phyloP scores from a whole-genome alignment of 805 yeast genomes.

The Cyberlindnera maritima region DNA sequence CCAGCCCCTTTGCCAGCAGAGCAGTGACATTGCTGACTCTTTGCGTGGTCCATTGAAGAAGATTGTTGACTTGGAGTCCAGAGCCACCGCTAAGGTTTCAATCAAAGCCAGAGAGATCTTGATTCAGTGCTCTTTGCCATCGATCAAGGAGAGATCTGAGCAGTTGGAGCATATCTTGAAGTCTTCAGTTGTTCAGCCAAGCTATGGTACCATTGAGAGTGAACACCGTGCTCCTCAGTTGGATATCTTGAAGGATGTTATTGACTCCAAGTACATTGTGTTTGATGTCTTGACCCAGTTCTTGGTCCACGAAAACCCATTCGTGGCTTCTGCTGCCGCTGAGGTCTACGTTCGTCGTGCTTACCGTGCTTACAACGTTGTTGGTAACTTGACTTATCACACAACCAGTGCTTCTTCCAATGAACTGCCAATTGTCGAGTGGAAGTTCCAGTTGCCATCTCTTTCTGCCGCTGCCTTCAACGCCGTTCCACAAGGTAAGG shows the following conservation, averaged over 20 bases:
- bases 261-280: conserved; percentile 93
- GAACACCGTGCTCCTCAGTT: conserved; percentile 80
- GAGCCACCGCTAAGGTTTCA: conserved; percentile 90
- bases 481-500: conserved; percentile 53
- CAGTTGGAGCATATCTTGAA: conserved; percentile 95
- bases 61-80: conserved; percentile 84
- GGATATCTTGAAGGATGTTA: conserved; percentile 80
- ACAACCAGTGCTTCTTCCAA: conserved; percentile 32
- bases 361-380: conserved; percentile 90
- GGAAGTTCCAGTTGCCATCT: conserved; percentile 86
- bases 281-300: conserved; percentile 95
- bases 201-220: conserved; percentile 80
- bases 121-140: conserved; percentile 95
- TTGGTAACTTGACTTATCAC: conserved; percentile 69
- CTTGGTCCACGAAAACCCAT: conserved; percentile 76
- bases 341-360: conserved; percentile 97
- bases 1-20: conserved; percentile 72
- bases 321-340: conserved; percentile 93
- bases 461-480: conserved; percentile 70
- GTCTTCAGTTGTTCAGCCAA: conserved; percentile 84
- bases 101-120: conserved; percentile 93
- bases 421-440: conserved; percentile 69
- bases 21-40: conserved; percentile 63
- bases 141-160: conserved; percentile 92
- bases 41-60: conserved; percentile 72